Percentiles rank a stretch among this genome's conserved stretches.
Conservation (phyloP, 2,329 filamentous ascomycete genomes). For the Calonectria pseudoturangicola region DNA sequence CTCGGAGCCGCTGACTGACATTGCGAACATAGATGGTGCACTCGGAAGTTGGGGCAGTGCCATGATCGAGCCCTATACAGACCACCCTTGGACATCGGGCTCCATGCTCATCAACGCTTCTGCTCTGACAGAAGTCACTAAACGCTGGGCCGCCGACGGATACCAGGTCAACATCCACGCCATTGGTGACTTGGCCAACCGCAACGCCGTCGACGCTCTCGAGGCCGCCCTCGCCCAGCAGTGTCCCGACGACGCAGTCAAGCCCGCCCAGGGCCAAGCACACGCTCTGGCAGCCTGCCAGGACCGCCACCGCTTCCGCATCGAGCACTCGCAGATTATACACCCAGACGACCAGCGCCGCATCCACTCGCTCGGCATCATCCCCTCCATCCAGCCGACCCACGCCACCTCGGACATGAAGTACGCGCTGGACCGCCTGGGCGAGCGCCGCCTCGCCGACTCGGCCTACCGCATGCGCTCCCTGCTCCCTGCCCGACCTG, state of each 20-base stretch:
- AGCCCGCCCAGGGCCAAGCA: constrained; percentile 37
- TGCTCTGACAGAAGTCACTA: constrained; percentile 71
- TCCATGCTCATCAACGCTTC: constrained; percentile 81
- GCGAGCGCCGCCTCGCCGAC: constrained; percentile 68
- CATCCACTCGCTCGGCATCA: constrained; percentile 75
- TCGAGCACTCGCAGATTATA: constrained; percentile 83
- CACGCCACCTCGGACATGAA: constrained; percentile 83
- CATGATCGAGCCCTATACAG: constrained; percentile 81
- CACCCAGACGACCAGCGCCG: constrained; percentile 78
- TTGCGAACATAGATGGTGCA: constrained; percentile 73
- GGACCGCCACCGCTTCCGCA: constrained; percentile 75
- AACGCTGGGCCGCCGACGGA: constrained; percentile 75
- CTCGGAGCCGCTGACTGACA: constrained; percentile 28
- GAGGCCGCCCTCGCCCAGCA: constrained; percentile 71
- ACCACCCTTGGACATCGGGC: constrained; percentile 76
- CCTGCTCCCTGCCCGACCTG: constrained; percentile 70
- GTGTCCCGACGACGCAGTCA: constrained; percentile 65
- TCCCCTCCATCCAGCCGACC: constrained; percentile 82
- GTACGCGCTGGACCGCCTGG: constrained; percentile 78
- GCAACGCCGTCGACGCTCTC: constrained; percentile 78
- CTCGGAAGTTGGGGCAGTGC: constrained; percentile 83
- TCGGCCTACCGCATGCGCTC: constrained; percentile 81
- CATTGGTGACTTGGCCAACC: constrained; percentile 82
- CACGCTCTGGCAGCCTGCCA: constrained; percentile 69
- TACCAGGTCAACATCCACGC: constrained; percentile 84